A percentile compares a stretch with the other conserved stretches of the same genome.
Evolutionary conservation across 768 basidiomycete species (phyloP).

Genomic region (Mycena amicta): DNA sequence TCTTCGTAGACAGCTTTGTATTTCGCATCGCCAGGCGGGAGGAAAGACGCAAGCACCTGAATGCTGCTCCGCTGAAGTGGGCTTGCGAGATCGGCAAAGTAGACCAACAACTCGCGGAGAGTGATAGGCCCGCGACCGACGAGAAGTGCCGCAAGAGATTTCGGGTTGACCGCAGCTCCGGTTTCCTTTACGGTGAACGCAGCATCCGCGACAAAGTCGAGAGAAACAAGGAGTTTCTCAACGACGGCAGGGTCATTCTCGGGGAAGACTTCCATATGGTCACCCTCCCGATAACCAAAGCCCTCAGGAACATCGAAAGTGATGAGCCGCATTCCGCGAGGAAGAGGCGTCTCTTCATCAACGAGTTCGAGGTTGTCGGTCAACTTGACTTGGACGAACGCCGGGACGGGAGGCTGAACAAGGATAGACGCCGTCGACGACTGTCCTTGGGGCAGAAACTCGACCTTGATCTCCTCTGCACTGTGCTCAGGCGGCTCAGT

Average conservation of each 20-base stretch:
- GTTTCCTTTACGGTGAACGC: slow-evolving; percentile 15
- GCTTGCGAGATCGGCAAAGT: slow-evolving; percentile 15
- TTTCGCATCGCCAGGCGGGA: slow-evolving; percentile 8
- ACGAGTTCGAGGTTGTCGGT: slow-evolving; percentile 14
- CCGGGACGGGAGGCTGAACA: slow-evolving; percentile 8
- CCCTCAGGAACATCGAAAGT: slow-evolving; percentile 10
- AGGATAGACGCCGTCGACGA: background rate
- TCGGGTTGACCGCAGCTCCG: slow-evolving; percentile 6
- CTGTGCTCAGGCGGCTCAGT: background rate
- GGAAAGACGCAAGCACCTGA: slow-evolving; percentile 4
- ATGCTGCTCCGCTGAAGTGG: slow-evolving; percentile 11
- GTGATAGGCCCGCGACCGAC: slow-evolving; percentile 9
- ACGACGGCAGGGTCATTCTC: slow-evolving; percentile 17
- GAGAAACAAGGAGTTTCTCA: slow-evolving; percentile 9
- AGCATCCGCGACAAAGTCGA: slow-evolving; percentile 17
- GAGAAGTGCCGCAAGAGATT: slow-evolving; percentile 6
- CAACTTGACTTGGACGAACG: slow-evolving; percentile 7
- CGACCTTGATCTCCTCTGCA: slow-evolving; percentile 10
- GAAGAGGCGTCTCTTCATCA: slow-evolving; percentile 9
- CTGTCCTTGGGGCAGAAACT: slow-evolving; percentile 2
- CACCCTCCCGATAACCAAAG: slow-evolving; percentile 17
- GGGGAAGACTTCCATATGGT: slow-evolving; percentile 18
- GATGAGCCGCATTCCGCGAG: slow-evolving; percentile 18
- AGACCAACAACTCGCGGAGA: slow-evolving; percentile 10
- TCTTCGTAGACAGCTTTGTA: background rate